Conservation (phyloP, 177 flowering plant genomes). For the Tripterygium wilfordii region DNA sequence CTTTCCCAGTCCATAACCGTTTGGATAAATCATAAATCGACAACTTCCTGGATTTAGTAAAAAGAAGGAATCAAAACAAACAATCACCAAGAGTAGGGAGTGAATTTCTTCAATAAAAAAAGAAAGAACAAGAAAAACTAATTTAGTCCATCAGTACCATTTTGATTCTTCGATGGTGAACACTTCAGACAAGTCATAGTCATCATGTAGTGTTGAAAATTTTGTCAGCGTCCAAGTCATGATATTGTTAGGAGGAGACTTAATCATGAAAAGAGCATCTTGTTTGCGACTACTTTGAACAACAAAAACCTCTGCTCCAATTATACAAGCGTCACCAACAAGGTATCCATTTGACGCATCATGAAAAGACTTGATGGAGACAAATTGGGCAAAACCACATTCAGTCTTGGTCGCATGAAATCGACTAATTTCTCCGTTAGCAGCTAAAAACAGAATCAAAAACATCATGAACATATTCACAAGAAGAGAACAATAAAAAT, state of each 20-base stretch:
- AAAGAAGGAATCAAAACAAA: too few relatives aligned
- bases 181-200: neutral
- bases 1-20: neutral
- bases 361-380: neutral
- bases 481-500: too few relatives aligned
- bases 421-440: neutral
- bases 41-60: neutral
- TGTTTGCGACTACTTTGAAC: neutral
- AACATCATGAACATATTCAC: too few relatives aligned
- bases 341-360: slow-evolving; percentile 14
- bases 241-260: neutral
- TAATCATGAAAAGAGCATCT: slow-evolving; percentile 4
- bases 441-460: too few relatives aligned
- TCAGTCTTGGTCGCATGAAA: slow-evolving; percentile 8
- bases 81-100: too few relatives aligned
- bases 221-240: slow-evolving; percentile 8
- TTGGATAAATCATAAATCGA: neutral
- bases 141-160: too few relatives aligned
- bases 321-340: slow-evolving; percentile 12
- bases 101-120: too few relatives aligned
- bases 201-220: too few relatives aligned
- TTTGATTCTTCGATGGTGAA: too few relatives aligned
- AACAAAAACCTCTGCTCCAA: slow-evolving; percentile 20
- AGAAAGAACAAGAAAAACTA: too few relatives aligned
- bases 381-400: slow-evolving; percentile 8